phyloP scores from a whole-genome alignment of 148 eudicot species.

The Talinum fruticosum region DNA sequence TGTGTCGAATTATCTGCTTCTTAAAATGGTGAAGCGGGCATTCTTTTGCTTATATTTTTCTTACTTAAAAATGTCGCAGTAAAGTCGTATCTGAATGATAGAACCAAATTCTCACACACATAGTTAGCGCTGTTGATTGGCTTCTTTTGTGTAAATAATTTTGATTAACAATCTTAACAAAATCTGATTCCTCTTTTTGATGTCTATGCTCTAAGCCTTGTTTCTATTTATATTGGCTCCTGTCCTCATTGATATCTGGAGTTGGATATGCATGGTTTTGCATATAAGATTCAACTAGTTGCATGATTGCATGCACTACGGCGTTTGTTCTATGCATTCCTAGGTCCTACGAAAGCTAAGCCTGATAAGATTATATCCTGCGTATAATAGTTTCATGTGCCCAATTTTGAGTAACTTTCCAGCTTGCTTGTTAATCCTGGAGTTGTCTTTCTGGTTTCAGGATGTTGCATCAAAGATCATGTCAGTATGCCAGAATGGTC shows the following conservation, averaged over 20 bases:
- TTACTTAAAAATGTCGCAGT: neutral
- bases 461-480: constrained; percentile 73
- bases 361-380: neutral
- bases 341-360: neutral
- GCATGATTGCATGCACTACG: constrained; percentile 4
- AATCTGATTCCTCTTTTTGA: neutral
- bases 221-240: neutral
- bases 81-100: neutral
- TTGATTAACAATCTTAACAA: neutral
- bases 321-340: neutral
- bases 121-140: neutral
- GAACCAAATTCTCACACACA: neutral
- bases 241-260: neutral
- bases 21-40: neutral
- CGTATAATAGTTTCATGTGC: neutral
- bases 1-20: neutral
- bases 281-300: neutral
- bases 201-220: neutral
- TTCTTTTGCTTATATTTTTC: neutral
- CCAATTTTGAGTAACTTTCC: constrained; percentile 3
- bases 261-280: neutral
- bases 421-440: neutral
- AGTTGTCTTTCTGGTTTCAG: constrained; percentile 35
- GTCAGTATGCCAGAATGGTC: constrained; percentile 81
- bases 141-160: neutral